Evolutionary conservation across 352 stramenopile species (phyloP).

Genomic region (Nannochloropsis limnetica): DNA sequence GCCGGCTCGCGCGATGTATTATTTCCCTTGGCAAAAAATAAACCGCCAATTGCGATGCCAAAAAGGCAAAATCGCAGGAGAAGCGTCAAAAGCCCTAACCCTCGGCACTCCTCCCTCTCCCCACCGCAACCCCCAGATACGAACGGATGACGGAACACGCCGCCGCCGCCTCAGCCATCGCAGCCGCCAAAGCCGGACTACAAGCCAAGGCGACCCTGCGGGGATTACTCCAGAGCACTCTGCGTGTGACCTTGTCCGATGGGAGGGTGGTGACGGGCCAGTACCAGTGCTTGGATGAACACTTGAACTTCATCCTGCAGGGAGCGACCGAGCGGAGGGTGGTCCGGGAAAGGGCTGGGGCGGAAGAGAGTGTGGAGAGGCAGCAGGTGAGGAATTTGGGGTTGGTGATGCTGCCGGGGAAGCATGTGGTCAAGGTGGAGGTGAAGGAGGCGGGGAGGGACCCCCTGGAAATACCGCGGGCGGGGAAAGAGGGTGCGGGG

Average conservation of each 20-base stretch:
- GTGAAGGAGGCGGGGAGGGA: neutral
- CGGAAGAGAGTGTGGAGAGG: neutral
- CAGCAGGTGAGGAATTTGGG: conserved; percentile 3
- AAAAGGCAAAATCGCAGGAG: neutral
- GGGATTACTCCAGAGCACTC: neutral
- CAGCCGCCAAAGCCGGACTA: neutral
- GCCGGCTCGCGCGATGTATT: too few species aligned
- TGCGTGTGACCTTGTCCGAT: neutral
- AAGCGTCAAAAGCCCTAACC: neutral
- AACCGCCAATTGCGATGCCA: neutral
- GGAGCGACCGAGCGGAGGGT: neutral
- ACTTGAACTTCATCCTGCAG: conserved; percentile 15
- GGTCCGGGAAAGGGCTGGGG: neutral
- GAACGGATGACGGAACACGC: neutral
- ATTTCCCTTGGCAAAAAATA: neutral
- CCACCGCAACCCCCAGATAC: neutral
- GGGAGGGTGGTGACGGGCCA: conserved; percentile 10
- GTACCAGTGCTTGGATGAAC: conserved; percentile 27
- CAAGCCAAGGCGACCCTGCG: conserved; percentile 1
- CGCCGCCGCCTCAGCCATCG: neutral
- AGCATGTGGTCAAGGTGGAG: conserved; percentile 16
- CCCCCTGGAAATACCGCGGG: neutral
- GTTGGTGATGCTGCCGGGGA: conserved; percentile 16
- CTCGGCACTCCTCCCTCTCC: neutral
- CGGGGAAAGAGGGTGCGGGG: neutral